phyloP scores from a whole-genome alignment of 139 green algal species.

The Parachlorella kessleri region DNA sequence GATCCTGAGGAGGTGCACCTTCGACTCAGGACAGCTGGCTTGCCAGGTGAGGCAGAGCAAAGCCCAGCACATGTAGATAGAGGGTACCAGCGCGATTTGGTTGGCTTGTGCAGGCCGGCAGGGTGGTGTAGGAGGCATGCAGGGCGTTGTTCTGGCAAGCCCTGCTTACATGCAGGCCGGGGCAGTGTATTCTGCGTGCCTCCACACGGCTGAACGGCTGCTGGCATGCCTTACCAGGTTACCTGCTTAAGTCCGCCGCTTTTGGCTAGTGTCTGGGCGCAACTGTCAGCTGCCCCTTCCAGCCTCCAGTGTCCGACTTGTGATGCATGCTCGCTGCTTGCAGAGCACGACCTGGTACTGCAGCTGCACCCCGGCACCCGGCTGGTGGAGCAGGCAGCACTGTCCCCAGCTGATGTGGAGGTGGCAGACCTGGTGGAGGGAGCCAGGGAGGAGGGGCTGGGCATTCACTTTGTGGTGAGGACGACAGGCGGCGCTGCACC shows the following conservation, averaged over 20 bases:
- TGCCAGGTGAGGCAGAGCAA: too few species aligned
- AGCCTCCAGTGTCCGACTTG: too few species aligned
- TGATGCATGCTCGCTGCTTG: too few species aligned
- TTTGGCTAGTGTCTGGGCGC: background rate
- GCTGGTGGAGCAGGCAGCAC: background rate
- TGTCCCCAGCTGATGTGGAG: background rate
- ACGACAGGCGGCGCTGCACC: too few species aligned
- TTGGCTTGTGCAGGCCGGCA: too few species aligned
- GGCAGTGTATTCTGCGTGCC: background rate
- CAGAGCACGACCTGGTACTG: background rate
- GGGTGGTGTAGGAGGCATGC: too few species aligned
- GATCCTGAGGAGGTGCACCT: background rate
- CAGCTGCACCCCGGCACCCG: background rate
- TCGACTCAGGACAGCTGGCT: too few species aligned
- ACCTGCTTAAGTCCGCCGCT: background rate
- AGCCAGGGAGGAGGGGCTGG: background rate
- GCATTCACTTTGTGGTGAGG: too few species aligned
- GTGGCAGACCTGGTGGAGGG: background rate
- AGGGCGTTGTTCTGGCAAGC: too few species aligned
- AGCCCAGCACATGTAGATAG: too few species aligned
- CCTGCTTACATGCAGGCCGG: background rate
- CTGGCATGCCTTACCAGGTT: background rate
- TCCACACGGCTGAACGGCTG: background rate
- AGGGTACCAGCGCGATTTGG: too few species aligned
- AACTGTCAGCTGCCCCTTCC: too few species aligned